These are phyloP conservation scores for Diplodia scrobiculata DNA, from an alignment of 2,329 filamentous ascomycete species.

Conservation along the genomic window DNA sequence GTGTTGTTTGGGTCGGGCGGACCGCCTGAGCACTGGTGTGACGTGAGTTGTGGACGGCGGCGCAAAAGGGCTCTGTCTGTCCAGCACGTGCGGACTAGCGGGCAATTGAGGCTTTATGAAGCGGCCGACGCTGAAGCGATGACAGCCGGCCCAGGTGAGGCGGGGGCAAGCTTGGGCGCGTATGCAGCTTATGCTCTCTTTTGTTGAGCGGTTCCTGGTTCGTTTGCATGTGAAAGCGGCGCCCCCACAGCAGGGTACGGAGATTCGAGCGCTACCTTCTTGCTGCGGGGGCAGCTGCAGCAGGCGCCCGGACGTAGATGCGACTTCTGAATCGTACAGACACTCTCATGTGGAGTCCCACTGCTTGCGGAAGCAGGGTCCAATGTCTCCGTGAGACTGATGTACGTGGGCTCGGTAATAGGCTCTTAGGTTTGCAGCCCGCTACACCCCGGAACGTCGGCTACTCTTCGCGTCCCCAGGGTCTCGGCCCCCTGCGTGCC, in stretches of 20 bases:
- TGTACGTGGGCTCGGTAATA: too few relatives aligned
- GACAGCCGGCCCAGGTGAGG: conserved; percentile 4
- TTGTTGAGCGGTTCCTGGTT: conserved; percentile 23
- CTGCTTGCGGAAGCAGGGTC: too few relatives aligned
- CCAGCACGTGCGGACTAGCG: conserved; percentile 20
- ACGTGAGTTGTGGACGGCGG: conserved; percentile 17
- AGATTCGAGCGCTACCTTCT: too few relatives aligned
- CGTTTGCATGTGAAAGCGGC: conserved; percentile 24
- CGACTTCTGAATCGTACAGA: too few relatives aligned
- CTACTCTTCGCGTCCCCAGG: conserved; percentile 2
- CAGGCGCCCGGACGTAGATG: too few relatives aligned
- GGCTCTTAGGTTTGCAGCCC: too few relatives aligned
- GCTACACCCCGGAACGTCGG: conserved; percentile 5
- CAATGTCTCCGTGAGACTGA: too few relatives aligned
- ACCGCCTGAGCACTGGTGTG: background rate
- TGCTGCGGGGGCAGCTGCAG: too few relatives aligned
- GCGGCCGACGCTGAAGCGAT: background rate
- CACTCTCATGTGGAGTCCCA: too few relatives aligned
- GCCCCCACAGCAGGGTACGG: background rate
- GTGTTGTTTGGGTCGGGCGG: conserved; percentile 12
- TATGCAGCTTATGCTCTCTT: conserved; percentile 27
- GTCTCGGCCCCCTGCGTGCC: conserved; percentile 3
- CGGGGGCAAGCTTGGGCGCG: conserved; percentile 22
- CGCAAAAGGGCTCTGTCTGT: background rate
- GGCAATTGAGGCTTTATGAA: conserved; percentile 25